Evolutionary conservation across 2,329 filamentous ascomycete genomes (phyloP), one percentile per base, ranked within the genome.

Genomic region (Hymenotorrendiella dingleyae): DNA sequence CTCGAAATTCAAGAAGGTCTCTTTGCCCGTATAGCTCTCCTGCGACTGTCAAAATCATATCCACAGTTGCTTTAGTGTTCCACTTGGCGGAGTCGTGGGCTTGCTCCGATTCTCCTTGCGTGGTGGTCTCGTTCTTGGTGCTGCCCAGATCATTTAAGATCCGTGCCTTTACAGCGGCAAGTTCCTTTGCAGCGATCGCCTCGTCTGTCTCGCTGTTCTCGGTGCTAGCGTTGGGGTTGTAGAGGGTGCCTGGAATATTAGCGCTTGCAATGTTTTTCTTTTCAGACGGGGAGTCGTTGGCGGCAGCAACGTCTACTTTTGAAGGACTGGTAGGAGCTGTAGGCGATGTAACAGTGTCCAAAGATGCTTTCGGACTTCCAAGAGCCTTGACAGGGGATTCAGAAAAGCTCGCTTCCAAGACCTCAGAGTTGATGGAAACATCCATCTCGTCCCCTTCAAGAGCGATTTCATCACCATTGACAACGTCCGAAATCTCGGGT

Each of bases 21-120:
- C 83, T 74, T 65, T 97, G 91, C 1, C 91, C 89, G 64, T 90
- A 97, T 52, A 86, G 80, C 65, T 95, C 89, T 55, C 88, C 90
- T 36, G 85, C 82, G 26, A 96, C 74, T 0, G 86, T 93, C 53
- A 96, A 70, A 40, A 96, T 86, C 87, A 94, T 94, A 65, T 94
- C 90, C 24, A 96, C 71, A 29, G 88, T 89, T n/a, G 80, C 83
- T 54, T 46, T 67, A 50, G 46, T 66, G 61, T 45, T 73, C 65
- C 42, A 61, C 54, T 50, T 62, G 57, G 14, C 58, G 59, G 37
- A 10, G 30, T 45, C 16, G 11, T 20, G 29, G 19, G 23, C 28
- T 10, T 2, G n/a, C 20, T 28, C 14, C 12, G 16, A 8, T 22
- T 16, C 19, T 14, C n/a, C 19, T 14, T 32, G 5, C 10, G 23